Percentiles rank a stretch among this genome's conserved stretches.
Conservation (phyloP, 371 early-diverging fungal species). For the Mortierella polycephala region DNA sequence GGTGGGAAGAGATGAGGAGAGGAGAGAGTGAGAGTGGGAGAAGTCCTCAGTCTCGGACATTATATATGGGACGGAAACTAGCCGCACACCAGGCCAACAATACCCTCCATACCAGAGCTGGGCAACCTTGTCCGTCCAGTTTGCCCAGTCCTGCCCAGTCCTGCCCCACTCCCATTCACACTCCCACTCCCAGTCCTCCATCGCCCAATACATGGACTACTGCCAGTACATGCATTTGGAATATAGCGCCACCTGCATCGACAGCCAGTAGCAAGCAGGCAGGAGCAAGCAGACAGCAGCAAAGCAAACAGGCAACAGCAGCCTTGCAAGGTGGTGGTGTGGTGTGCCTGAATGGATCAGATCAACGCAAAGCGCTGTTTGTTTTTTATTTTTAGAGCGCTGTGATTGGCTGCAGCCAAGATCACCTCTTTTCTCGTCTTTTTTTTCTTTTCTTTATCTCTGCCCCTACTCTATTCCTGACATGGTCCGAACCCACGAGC, state of each 20-base stretch:
- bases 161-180: no score
- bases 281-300: not conserved
- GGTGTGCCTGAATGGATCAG: not conserved
- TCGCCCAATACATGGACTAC: slow-evolving; percentile 1
- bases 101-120: no score
- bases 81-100: no score
- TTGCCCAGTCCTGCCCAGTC: no score
- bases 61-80: not conserved
- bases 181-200: no score
- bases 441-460: no score
- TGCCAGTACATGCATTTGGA: not conserved
- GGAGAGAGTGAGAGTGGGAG: not conserved
- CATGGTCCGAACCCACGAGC: no score
- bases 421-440: slow-evolving; percentile 45
- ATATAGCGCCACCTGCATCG: not conserved
- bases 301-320: not conserved
- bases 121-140: no score
- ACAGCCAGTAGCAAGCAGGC: not conserved
- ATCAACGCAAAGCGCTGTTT: slow-evolving; percentile 1
- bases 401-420: slow-evolving; percentile 47
- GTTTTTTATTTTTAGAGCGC: not conserved
- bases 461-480: no score
- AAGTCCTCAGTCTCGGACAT: slow-evolving; percentile 9
- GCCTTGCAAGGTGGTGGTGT: not conserved
- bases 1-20: slow-evolving; percentile 10